Evolutionary conservation across 2,329 filamentous ascomycete genomes (phyloP), one percentile per base, ranked within the genome.

Genomic region (Eutypa lata): DNA sequence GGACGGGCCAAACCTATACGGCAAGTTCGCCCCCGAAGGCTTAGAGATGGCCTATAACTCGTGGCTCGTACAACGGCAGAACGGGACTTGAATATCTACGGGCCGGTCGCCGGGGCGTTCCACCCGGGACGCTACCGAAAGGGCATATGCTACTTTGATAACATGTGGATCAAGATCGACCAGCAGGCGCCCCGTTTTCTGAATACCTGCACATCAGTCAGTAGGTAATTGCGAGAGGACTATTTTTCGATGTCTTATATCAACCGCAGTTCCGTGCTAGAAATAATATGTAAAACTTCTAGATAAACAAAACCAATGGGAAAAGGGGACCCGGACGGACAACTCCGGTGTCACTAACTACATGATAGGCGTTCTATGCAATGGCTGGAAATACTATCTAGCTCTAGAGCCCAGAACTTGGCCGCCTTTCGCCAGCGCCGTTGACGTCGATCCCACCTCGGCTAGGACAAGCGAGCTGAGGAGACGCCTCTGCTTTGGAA

Each of bases 141-240:
- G 31, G 49, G 49, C 31, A 26, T 51, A 10, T n/a, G 11, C 31
- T 47, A 24, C 33, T 47, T 47, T 26, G 43, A 46, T 24, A 43
- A 51, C 19, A 51, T 47, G 26, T 51, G 49, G 49, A 51, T 51
- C 43, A 47, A 26, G 13, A 46, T 47, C 21, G 43, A 51, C 21
- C 31, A 24, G 43, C 14, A 28, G 49, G 26, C 48, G 6, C 42
- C n/a, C 42, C 10, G 42, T 45, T 14, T 19, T 24, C 10, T 45
- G 19, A 21, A 21, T 21, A 42, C 10, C 5, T 18, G 26, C 5
- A 10, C 26, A 6, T 31, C 6, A 10, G 26, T 31, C 6, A 31
- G 26, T 31, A 10, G 26, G 26, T 10, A 10, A 31, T 31, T 10
- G 26, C 10, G 26, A 6, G 26, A 31, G 26, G 26, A 5, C 10